Conservation (phyloP, 2,329 filamentous ascomycete species). For the Tolypocladium guangdongense region DNA sequence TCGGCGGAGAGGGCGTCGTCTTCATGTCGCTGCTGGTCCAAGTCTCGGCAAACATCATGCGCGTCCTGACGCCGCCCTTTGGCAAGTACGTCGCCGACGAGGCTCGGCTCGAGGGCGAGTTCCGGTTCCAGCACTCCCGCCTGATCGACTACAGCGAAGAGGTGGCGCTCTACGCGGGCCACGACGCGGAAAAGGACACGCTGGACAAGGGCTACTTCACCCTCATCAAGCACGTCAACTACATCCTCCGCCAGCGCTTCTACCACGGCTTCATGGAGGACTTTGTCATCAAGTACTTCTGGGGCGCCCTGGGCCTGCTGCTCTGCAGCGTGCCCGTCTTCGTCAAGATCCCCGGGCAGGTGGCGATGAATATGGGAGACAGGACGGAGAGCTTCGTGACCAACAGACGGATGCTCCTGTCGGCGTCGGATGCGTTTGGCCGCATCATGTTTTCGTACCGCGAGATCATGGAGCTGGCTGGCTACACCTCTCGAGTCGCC, state of each 20-base stretch:
- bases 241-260: slow-evolving; percentile 78
- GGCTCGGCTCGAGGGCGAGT: slow-evolving; percentile 87
- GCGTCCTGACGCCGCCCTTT: slow-evolving; percentile 87
- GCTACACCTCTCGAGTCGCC: slow-evolving; percentile 87
- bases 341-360: slow-evolving; percentile 72
- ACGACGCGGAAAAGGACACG: slow-evolving; percentile 90
- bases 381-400: slow-evolving; percentile 76
- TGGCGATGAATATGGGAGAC: slow-evolving; percentile 57
- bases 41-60: slow-evolving; percentile 85
- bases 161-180: slow-evolving; percentile 81
- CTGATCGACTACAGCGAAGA: slow-evolving; percentile 96
- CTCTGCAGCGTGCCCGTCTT: slow-evolving; percentile 95
- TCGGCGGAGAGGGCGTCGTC: slow-evolving; percentile 92
- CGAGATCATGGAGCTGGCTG: slow-evolving; percentile 90
- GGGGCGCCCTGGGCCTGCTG: slow-evolving; percentile 84
- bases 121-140: slow-evolving; percentile 87
- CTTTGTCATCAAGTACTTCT: slow-evolving; percentile 99
- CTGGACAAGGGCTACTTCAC: slow-evolving; percentile 98
- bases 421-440: slow-evolving; percentile 89
- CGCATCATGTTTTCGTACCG: slow-evolving; percentile 97
- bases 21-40: slow-evolving; percentile 94
- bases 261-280: slow-evolving; percentile 99
- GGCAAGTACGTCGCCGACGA: slow-evolving; percentile 97
- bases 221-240: slow-evolving; percentile 96
- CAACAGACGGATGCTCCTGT: slow-evolving; percentile 82